Evolutionary conservation across 495 filamentous ascomycete species (phyloP), one percentile per base, ranked within the genome.

Genomic region (Thozetella sp.): DNA sequence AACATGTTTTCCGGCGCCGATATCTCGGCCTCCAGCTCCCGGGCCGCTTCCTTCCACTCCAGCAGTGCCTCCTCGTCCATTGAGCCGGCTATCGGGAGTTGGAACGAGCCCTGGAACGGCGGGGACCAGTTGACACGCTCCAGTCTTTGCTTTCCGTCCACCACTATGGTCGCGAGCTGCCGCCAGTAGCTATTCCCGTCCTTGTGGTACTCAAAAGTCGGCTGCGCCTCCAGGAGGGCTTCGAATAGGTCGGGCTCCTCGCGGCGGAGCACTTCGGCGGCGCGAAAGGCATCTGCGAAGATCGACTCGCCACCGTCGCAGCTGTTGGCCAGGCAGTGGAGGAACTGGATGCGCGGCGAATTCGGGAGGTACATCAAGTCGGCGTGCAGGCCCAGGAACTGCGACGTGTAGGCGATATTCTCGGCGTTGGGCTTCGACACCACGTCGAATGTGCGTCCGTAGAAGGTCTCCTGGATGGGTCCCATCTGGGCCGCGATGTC

Each of bases 371-470:
- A 98, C 68, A 96, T 81, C 25, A 97, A 83, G 66, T 98, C 94
- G 88, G 96, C 94, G 72, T 98, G 94, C 37, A 95, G 85, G 19
- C 89, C 90, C 1, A 97, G 85, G 63, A 85, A 85, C 46, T 86
- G 77, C 67, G 77, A 85, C 2, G 93, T 97, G 75, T 98, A 97
- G 15, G 94, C 94, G 9, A 98, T 87, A 64, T 98, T 98, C 69
- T 91, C 92, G 43, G 93, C 90, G 48, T 88, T 62, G 1, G 89
- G 86, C 27, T 93, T 86, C 10, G 81, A 88, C 55, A 81, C 85
- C 24, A 98, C 93, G 73, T 97, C 91, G 90, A 92, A 97, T 1
- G 92, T 97, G 46, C 74, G 71, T 27, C 94, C 94, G 74, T 97
- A 97, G 69, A 98, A 95, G 17, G 92, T 90, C 62, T 90, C 85